Evolutionary conservation across 1,284 basidiomycete species (phyloP).

Genomic region (Marasmius sp.): DNA sequence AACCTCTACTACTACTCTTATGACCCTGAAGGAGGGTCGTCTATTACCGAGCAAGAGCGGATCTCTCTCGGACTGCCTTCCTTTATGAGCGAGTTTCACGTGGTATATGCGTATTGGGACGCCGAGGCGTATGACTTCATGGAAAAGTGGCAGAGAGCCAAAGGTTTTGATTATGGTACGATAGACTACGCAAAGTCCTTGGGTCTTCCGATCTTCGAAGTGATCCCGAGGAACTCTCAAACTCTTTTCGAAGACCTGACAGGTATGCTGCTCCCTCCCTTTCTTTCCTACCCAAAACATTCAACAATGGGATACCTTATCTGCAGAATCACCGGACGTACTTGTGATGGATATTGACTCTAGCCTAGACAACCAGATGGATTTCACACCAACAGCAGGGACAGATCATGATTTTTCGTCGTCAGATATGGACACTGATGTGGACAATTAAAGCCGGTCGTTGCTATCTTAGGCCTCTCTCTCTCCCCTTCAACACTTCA

Average conservation of each 20-base stretch:
- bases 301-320: no score
- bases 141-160: not conserved
- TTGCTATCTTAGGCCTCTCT: no score
- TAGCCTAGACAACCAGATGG: no score
- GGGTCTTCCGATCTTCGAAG: not conserved
- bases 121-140: not conserved
- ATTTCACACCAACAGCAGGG: no score
- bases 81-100: not conserved
- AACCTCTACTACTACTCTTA: not conserved
- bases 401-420: no score
- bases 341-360: no score
- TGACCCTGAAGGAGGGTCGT: not conserved
- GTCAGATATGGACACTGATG: no score
- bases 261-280: no score
- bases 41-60: not conserved
- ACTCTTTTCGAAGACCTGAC: not conserved
- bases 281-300: no score
- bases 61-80: not conserved
- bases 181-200: not conserved
- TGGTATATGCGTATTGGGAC: not conserved
- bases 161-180: not conserved
- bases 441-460: no score
- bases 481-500: no score
- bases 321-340: no score
- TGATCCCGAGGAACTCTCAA: not conserved